phyloP scores from a whole-genome alignment of 2,329 filamentous ascomycete species.

The Paecilomyces niveus region DNA sequence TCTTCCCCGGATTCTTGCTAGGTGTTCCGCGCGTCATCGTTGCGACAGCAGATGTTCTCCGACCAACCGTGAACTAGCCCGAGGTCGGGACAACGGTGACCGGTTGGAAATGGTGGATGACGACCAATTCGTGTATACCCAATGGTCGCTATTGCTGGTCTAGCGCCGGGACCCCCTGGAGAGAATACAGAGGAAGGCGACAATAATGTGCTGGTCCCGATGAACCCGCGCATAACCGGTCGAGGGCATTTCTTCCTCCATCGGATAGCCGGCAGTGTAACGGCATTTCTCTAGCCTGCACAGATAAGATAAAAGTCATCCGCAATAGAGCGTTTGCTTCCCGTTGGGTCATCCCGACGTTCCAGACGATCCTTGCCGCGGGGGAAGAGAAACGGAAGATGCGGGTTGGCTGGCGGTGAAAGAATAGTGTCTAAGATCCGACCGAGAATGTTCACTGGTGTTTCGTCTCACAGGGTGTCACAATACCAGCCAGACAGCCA shows the following conservation, averaged over 20 bases:
- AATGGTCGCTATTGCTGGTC: not conserved
- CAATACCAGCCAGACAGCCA: not conserved
- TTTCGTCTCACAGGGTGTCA: not conserved
- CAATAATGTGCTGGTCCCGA: not conserved
- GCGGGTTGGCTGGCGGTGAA: constrained; percentile 7
- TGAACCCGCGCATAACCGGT: not conserved
- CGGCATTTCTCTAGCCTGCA: not conserved
- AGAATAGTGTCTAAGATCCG: not conserved
- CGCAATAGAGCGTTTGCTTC: not conserved
- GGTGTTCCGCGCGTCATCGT: not conserved
- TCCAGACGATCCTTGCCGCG: constrained; percentile 4
- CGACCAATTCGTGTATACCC: not conserved
- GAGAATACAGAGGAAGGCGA: not conserved
- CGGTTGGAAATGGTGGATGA: not conserved
- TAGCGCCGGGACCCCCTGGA: not conserved
- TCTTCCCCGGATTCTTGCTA: not conserved
- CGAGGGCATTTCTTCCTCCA: not conserved
- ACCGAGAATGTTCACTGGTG: not conserved
- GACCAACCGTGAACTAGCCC: not conserved
- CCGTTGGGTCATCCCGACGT: not conserved
- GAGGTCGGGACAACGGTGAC: not conserved
- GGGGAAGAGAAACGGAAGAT: constrained; percentile 5
- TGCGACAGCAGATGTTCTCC: not conserved
- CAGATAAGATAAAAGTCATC: not conserved
- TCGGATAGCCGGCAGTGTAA: not conserved